phyloP scores from a whole-genome alignment of 73 alveolate genomes.

The Tetrahymena thermophila region DNA sequence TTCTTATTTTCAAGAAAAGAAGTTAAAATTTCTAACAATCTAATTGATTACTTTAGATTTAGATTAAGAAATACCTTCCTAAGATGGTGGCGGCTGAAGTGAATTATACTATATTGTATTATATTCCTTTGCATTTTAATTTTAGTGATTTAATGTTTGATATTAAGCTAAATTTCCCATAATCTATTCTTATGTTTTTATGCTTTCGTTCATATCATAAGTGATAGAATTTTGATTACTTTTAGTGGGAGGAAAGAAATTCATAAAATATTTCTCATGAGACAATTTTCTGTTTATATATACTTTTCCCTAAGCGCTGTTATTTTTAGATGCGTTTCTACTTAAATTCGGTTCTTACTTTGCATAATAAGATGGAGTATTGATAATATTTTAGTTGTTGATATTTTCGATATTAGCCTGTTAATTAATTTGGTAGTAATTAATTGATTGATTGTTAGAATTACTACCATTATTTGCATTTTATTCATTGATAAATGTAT shows the following conservation, averaged over 20 bases:
- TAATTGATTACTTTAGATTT: neutral
- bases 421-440: neutral
- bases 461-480: neutral
- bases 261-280: neutral
- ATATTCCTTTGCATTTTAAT: neutral
- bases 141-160: neutral
- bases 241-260: neutral
- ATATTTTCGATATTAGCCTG: neutral
- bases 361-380: neutral
- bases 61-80: neutral
- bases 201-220: neutral
- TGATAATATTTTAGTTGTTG: neutral
- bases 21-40: neutral
- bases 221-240: neutral
- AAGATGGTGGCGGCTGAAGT: neutral
- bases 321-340: neutral
- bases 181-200: neutral
- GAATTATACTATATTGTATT: neutral
- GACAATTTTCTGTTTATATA: neutral
- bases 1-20: neutral
- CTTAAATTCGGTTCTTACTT: neutral
- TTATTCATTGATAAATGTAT: neutral
- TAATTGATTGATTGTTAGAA: neutral
- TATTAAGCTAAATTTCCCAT: neutral
- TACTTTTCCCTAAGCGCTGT: neutral